A percentile compares a stretch with the other conserved stretches of the same genome.
Conservation (phyloP, 495 filamentous ascomycete species). For the Oleoguttula mirabilis region DNA sequence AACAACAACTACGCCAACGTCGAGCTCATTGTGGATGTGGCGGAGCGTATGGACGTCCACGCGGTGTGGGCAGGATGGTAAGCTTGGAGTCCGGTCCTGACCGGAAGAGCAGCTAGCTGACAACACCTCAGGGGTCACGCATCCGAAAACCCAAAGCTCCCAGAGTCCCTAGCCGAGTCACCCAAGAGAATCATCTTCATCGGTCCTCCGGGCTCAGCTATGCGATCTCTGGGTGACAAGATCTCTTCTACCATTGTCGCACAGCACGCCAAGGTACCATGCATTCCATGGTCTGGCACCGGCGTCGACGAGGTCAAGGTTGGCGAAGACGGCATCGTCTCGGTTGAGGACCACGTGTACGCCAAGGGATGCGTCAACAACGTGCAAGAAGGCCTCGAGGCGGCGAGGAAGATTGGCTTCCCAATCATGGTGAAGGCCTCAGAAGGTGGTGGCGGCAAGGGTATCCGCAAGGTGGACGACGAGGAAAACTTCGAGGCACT, state of each 20-base stretch:
- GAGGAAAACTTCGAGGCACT: constrained; percentile 73
- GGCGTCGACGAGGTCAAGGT: constrained; percentile 74
- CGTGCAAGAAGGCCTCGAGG: constrained; percentile 75
- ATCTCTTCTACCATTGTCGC: constrained; percentile 99
- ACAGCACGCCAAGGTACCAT: constrained; percentile 91
- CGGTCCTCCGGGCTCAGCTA: constrained; percentile 90
- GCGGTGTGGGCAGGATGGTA: constrained; percentile 99
- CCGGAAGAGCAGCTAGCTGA: constrained; percentile 7
- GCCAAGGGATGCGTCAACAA: constrained; percentile 80
- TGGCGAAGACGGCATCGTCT: constrained; percentile 77
- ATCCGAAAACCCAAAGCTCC: constrained; percentile 95
- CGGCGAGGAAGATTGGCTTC: constrained; percentile 86
- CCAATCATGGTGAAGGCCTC: constrained; percentile 99
- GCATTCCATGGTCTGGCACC: constrained; percentile 96
- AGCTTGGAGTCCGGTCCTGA: constrained; percentile 22
- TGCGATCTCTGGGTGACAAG: constrained; percentile 98
- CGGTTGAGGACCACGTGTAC: constrained; percentile 77
- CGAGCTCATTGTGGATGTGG: constrained; percentile 96
- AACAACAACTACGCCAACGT: constrained; percentile 99
- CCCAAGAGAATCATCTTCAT: constrained; percentile 99
- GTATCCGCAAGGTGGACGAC: constrained; percentile 87
- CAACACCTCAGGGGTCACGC: constrained; percentile 67
- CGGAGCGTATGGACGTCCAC: constrained; percentile 96
- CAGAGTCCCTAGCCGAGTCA: constrained; percentile 87
- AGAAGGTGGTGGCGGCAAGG: constrained; percentile 99